Evolutionary conservation across 306 rosid genomes (phyloP), one percentile per base, ranked within the genome.

Genomic region (Dalbergia oliveri): DNA sequence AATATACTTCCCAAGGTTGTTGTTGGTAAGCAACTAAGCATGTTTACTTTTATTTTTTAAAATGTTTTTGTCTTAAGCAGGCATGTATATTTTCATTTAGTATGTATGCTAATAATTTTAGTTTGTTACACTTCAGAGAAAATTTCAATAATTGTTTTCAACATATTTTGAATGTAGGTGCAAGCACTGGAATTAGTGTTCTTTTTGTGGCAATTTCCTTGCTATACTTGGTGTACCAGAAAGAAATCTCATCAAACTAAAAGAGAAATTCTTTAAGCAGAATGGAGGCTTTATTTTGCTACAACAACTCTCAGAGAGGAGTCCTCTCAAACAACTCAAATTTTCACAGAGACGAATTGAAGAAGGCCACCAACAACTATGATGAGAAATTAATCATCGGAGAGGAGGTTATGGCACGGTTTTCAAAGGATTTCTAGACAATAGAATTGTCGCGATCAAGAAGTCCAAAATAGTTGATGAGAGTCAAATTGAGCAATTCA

Each of bases 331-430:
- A 6, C 73, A 0, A 15, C 63, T 1, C 80, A 49, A 78, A 74
- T 87, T 11, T 89, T 82, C n/a, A 70, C 49, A 0, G 35, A 12
- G n/a, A 23, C 9, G 73, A 88, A 16, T 68, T 88, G 0, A 50
- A 84, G 5, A 82, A 77, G 41, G 90, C 90, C 5, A 88, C 87
- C 4, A 65, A 86, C 58, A 73, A 84, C n/a, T 86, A 57, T 0
- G 74, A 82, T 1, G 82, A 76, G 81, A 73, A 2, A 4, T 41
- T 41, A 21, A 58, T 73, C n/a, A 41, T 73, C 0, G 78, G 78
- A 80, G 45, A 11, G 89, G 88, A 11, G 91, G 91, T 6, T 79
- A 11, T 8, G 89, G 84, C 1, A 81, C 67, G 0, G 88, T 83
- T 18, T 88, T 73, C 34, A 81, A 69, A 64, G 88, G 88, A 34